Evolutionary conservation across 2,329 filamentous ascomycete species (phyloP).

Genomic region (Davidsoniella neocaledoniae): DNA sequence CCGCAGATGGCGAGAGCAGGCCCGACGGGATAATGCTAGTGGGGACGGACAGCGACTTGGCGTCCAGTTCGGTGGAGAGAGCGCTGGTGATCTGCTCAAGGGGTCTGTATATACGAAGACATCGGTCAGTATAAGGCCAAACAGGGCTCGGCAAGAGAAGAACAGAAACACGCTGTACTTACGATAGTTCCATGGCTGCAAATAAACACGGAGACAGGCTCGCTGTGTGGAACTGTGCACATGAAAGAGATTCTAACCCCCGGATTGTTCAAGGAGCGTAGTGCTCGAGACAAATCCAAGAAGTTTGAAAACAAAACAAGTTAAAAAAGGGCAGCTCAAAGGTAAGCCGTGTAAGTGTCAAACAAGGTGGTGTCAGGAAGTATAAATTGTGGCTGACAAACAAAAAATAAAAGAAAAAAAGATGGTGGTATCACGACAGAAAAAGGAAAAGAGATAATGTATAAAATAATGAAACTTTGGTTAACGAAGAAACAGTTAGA

Average conservation of each 20-base stretch:
- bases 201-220: background rate
- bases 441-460: background rate
- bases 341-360: too few relatives aligned
- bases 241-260: too few relatives aligned
- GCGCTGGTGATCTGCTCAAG: constrained; percentile 2
- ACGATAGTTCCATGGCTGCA: constrained; percentile 4
- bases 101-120: background rate
- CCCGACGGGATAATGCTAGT: constrained; percentile 4
- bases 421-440: background rate
- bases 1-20: constrained; percentile 5
- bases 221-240: too few relatives aligned
- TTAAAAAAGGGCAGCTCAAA: too few relatives aligned
- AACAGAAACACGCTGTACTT: background rate
- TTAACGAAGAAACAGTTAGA: background rate
- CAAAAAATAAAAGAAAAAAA: background rate
- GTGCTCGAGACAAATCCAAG: too few relatives aligned
- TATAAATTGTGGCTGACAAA: background rate
- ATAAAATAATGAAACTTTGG: background rate
- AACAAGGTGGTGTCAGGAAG: background rate
- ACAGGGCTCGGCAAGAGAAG: too few relatives aligned
- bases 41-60: constrained; percentile 8
- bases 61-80: constrained; percentile 8
- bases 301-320: too few relatives aligned
- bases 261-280: too few relatives aligned
- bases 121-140: background rate